Evolutionary conservation across 768 basidiomycete species (phyloP), one percentile per base, ranked within the genome.

Genomic region (Strobilomyces confusus): DNA sequence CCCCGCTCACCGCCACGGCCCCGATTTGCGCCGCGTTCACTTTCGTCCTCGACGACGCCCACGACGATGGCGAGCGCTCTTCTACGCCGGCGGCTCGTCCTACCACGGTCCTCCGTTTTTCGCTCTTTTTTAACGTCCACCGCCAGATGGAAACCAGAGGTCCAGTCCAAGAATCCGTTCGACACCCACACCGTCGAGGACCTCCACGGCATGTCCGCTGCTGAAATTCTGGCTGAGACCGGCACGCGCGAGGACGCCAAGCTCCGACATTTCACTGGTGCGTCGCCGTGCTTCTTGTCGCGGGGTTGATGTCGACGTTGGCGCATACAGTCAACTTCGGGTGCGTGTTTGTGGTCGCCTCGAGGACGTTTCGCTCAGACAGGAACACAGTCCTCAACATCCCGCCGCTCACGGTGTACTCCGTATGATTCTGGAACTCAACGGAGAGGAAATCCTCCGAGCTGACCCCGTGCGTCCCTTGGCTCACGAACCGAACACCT

Each of bases 351-450:
- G 19, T 5, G 9, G 9, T 2, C 34, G 33, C 44, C 26, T 37
- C 5, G 25, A 11, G 22, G 17, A 20, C 13, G 15, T 9, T 0
- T 40, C n/a, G 17, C 33, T 54, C 9, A 56, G 17, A 51, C 23
- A 14, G 12, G 9, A 11, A 13, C 17, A 44, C 47, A 56, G 53
- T 57, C 95, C 95, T 49, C 95, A 99, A 69, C 95, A 99, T 76
- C 95, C 95, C 51, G 97, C 97, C 50, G 97, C 97, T 15, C 97
- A 99, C 70, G 97, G 97, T 67, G 97, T 99, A 71, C 80, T 99
- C 37, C 89, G 97, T 53, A 81, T 99, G 78, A 99, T 99, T 69
- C 74, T 99, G 49, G 97, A 99, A 72, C 75, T 99, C 62, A 98
- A 98, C 66, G 95, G 95, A 61, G 95, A 99, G 72, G 94, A 93